Conservation (phyloP, 1,284 basidiomycete species). For the Apiotrichum akiyoshidainum region DNA sequence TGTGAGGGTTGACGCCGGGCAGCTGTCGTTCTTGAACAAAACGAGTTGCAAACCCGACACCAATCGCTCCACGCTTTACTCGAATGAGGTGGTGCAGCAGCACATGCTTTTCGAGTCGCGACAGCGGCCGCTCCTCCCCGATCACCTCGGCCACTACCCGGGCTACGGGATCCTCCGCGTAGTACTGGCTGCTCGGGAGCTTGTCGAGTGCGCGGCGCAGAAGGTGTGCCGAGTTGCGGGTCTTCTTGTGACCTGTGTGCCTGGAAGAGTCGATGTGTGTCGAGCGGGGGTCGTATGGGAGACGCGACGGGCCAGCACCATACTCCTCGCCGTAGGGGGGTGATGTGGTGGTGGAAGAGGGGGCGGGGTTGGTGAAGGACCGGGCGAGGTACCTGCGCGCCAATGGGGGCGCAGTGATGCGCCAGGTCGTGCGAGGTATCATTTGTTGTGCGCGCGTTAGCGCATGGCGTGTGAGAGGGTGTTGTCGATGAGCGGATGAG, state of each 20-base stretch:
- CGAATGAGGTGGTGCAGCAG: constrained; percentile 35
- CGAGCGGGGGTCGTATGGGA: constrained; percentile 29
- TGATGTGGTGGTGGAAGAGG: constrained; percentile 6
- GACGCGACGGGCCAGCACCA: constrained; percentile 38
- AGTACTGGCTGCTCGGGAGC: not conserved
- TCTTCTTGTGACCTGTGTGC: not conserved
- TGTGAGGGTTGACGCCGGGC: not conserved
- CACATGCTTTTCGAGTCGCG: constrained; percentile 28
- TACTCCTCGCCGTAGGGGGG: constrained; percentile 36
- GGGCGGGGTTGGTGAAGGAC: not conserved
- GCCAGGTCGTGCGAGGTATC: constrained; percentile 7
- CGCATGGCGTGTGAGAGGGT: constrained; percentile 3
- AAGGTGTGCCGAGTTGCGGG: not conserved
- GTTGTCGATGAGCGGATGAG: not conserved
- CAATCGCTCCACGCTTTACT: not conserved
- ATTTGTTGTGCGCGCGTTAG: constrained; percentile 1
- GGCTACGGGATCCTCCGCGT: not conserved
- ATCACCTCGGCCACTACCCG: not conserved
- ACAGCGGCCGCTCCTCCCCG: constrained; percentile 14
- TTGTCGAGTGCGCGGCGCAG: not conserved
- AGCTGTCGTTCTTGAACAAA: constrained; percentile 8
- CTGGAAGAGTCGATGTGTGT: not conserved
- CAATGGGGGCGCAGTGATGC: constrained; percentile 10
- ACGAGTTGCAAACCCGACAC: not conserved
- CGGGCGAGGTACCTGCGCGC: not conserved